Conservation (phyloP, 2,329 filamentous ascomycete genomes). For the Leptodontidium sp. region DNA sequence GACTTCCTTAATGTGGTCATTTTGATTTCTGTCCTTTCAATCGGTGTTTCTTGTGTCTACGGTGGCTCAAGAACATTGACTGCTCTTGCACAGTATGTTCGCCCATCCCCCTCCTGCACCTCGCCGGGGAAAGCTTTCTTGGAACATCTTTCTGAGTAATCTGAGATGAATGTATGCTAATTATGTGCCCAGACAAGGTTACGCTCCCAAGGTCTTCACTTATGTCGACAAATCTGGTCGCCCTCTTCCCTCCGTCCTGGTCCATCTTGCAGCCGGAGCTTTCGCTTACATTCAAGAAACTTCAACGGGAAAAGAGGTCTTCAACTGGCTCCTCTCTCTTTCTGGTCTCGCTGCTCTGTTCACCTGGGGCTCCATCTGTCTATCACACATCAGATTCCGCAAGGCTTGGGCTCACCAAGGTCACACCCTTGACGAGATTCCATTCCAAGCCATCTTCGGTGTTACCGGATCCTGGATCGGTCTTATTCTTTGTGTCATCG, state of each 20-base stretch:
- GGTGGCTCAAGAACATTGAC: constrained; percentile 13
- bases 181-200: constrained; percentile 79
- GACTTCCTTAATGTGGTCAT: constrained; percentile 5
- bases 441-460: constrained; percentile 57
- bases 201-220: constrained; percentile 73
- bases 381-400: constrained; percentile 71
- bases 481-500: constrained; percentile 68
- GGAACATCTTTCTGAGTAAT: neutral
- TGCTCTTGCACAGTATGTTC: constrained; percentile 15
- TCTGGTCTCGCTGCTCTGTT: constrained; percentile 77
- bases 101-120: neutral
- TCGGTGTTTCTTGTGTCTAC: constrained; percentile 9
- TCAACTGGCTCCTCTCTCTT: constrained; percentile 73
- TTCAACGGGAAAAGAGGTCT: constrained; percentile 8
- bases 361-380: constrained; percentile 74
- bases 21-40: constrained; percentile 5
- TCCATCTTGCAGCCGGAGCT: constrained; percentile 4
- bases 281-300: constrained; percentile 5
- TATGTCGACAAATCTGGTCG: constrained; percentile 20
- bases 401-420: constrained; percentile 66
- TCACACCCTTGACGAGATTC: constrained; percentile 56
- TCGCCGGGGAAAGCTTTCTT: too few species aligned
- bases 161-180: constrained; percentile 58
- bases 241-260: constrained; percentile 4
- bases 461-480: constrained; percentile 73